Evolutionary conservation across 2,329 filamentous ascomycete genomes (phyloP).

Genomic region (Delphinella strobiligena): DNA sequence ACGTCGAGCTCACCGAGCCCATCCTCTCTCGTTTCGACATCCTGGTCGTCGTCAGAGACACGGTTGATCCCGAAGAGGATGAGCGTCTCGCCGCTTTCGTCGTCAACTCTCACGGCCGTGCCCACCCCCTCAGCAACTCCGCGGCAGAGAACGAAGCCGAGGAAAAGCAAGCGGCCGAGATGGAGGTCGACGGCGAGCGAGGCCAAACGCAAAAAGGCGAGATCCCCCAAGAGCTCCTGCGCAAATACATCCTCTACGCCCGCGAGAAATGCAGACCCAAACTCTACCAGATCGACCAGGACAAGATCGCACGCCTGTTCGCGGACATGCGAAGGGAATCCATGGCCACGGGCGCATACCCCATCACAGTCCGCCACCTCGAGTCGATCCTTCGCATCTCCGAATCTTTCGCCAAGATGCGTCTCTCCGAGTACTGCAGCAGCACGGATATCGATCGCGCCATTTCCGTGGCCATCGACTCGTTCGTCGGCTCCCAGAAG

Average conservation of each 20-base stretch:
- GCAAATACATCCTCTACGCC: constrained; percentile 96
- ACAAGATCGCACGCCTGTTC: constrained; percentile 89
- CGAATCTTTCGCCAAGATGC: constrained; percentile 94
- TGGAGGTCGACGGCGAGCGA: constrained; percentile 44
- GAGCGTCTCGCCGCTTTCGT: constrained; percentile 91
- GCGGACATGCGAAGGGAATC: constrained; percentile 93
- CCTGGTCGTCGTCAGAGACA: constrained; percentile 88
- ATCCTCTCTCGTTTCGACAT: constrained; percentile 98
- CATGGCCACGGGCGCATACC: constrained; percentile 87
- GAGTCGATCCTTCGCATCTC: constrained; percentile 95
- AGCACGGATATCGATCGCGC: constrained; percentile 87
- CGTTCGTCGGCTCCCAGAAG: constrained; percentile 93
- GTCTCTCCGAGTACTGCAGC: constrained; percentile 89
- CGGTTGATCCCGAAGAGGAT: constrained; percentile 83
- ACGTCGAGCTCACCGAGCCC: constrained; percentile 92
- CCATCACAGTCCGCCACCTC: constrained; percentile 92
- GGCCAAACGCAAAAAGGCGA: constrained; percentile 45
- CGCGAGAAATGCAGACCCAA: constrained; percentile 82
- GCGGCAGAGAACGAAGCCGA: constrained; percentile 31
- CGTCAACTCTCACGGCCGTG: constrained; percentile 83
- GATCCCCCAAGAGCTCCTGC: constrained; percentile 78
- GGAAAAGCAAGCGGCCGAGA: constrained; percentile 34
- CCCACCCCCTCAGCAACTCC: constrained; percentile 50
- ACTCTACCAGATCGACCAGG: constrained; percentile 93
- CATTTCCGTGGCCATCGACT: constrained; percentile 92